Evolutionary conservation across 345 rosid genomes (phyloP).

Genomic region (Citrus trifoliata): DNA sequence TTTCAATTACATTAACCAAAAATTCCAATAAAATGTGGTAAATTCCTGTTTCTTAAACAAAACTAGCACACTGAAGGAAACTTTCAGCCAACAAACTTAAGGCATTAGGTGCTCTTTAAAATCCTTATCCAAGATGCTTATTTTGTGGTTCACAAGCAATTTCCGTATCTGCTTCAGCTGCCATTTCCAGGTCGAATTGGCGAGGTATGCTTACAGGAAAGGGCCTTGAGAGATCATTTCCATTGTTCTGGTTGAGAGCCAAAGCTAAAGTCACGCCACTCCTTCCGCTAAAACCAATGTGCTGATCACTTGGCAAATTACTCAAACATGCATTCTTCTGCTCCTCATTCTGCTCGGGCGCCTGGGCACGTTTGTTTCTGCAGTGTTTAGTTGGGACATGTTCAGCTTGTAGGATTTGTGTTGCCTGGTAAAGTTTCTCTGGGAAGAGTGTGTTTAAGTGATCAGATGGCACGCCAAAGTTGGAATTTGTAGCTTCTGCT

Average conservation of each 20-base stretch:
- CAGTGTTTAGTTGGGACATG: slow-evolving; percentile 18
- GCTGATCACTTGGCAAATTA: slow-evolving; percentile 5
- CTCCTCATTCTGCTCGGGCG: not conserved
- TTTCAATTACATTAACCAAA: not conserved
- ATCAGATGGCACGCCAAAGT: slow-evolving; percentile 4
- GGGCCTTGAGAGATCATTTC: slow-evolving; percentile 9
- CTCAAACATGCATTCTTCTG: not conserved
- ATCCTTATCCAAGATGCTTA: slow-evolving; percentile 20
- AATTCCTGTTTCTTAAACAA: not conserved
- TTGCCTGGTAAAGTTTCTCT: not conserved
- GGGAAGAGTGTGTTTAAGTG: not conserved
- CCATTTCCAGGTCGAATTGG: slow-evolving; percentile 15
- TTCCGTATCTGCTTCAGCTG: slow-evolving; percentile 9
- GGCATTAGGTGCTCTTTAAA: slow-evolving; percentile 12
- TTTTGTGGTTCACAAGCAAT: slow-evolving; percentile 13
- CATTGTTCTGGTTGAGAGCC: slow-evolving; percentile 25
- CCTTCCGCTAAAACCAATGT: not conserved
- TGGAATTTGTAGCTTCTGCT: slow-evolving; percentile 2
- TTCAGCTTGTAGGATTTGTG: not conserved
- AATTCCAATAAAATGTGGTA: not conserved
- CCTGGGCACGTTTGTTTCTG: slow-evolving; percentile 3
- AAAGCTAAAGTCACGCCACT: slow-evolving; percentile 28
- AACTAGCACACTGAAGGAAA: not conserved
- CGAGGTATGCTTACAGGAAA: slow-evolving; percentile 10
- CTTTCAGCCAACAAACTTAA: slow-evolving; percentile 21